These are phyloP conservation scores for Westerdykella sp. DNA, from an alignment of 2,329 filamentous ascomycete species.

Conservation along the genomic window DNA sequence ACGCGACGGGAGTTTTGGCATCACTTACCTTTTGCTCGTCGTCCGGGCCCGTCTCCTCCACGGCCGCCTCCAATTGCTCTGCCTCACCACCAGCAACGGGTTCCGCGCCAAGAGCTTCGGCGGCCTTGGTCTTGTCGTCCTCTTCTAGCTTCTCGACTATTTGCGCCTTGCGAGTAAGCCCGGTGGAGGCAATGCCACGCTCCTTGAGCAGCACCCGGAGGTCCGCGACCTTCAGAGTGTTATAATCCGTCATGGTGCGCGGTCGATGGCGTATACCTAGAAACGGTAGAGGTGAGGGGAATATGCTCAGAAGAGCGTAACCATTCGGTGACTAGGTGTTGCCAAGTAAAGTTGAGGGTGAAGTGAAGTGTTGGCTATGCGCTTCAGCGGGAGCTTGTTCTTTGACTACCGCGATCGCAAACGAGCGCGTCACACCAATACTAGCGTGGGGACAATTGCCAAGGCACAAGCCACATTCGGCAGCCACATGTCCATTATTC, in stretches of 20 bases:
- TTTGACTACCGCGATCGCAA: not conserved
- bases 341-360: not conserved
- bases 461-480: no score
- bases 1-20: constrained; percentile 4
- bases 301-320: not conserved
- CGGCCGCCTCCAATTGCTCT: constrained; percentile 1
- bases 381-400: not conserved
- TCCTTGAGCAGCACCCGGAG: constrained; percentile 44
- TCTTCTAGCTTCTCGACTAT: constrained; percentile 43
- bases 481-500: no score
- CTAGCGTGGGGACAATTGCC: no score
- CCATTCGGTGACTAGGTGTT: not conserved
- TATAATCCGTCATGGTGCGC: constrained; percentile 38
- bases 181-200: constrained; percentile 41
- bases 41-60: not conserved
- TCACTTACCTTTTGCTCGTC: constrained; percentile 1
- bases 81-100: constrained; percentile 4
- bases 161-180: constrained; percentile 44
- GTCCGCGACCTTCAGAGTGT: constrained; percentile 43
- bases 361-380: not conserved
- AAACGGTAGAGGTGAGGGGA: not conserved
- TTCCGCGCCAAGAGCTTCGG: constrained; percentile 8
- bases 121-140: constrained; percentile 13
- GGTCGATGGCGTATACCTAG: not conserved
- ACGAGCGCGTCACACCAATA: not conserved